Evolutionary conservation across 2,329 filamentous ascomycete genomes (phyloP).

Genomic region (Saccharata proteae): DNA sequence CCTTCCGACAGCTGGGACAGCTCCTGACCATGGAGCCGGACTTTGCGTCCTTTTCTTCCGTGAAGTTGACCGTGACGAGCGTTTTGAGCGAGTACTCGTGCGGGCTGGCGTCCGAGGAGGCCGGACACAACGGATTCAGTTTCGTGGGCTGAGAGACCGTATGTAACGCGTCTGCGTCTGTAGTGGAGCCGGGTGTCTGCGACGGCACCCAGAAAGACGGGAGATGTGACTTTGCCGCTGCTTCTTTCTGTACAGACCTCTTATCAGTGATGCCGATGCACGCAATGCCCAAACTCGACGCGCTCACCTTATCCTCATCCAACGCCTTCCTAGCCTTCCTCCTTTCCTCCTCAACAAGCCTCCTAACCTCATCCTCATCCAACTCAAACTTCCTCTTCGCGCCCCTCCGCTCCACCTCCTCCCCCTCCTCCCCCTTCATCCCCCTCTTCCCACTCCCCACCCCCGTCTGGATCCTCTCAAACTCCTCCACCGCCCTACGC

Average conservation of each 20-base stretch:
- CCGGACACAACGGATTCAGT: constrained; percentile 62
- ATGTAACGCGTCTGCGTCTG: constrained; percentile 35
- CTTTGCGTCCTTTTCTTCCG: constrained; percentile 51
- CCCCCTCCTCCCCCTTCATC: constrained; percentile 20
- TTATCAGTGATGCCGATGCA: constrained; percentile 3
- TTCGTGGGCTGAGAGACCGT: constrained; percentile 51
- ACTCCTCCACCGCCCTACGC: constrained; percentile 61
- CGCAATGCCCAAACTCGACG: constrained; percentile 3
- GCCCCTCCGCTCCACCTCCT: constrained; percentile 23
- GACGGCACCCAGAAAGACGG: constrained; percentile 92
- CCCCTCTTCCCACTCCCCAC: constrained; percentile 30
- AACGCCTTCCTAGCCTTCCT: constrained; percentile 57
- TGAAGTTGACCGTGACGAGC: constrained; percentile 66
- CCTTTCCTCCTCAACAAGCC: constrained; percentile 58
- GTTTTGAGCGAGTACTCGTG: constrained; percentile 70
- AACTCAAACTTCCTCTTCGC: constrained; percentile 71
- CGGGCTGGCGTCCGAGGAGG: constrained; percentile 50
- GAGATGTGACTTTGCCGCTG: constrained; percentile 46
- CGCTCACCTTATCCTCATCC: constrained; percentile 61
- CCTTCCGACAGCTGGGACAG: constrained; percentile 80
- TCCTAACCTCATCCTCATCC: constrained; percentile 62
- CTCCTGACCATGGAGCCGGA: constrained; percentile 36
- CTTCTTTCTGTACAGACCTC: constrained; percentile 26
- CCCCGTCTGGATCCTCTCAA: constrained; percentile 72
- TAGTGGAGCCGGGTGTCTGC: constrained; percentile 54